Evolutionary conservation across 192 early-diverging fungal species (phyloP), one percentile per base, ranked within the genome.

Genomic region (Coemansia sp.): DNA sequence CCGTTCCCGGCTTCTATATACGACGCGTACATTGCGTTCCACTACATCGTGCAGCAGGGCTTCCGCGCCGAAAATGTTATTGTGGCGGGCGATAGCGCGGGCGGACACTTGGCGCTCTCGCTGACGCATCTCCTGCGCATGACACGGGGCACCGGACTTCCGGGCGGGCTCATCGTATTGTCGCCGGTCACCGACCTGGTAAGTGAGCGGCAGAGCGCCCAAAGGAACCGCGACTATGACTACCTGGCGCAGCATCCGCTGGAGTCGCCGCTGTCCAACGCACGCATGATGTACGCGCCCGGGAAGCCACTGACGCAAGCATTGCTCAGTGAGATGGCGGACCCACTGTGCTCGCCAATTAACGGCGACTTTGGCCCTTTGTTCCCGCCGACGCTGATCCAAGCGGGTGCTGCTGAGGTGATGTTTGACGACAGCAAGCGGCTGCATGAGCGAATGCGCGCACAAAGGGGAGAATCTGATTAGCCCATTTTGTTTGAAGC

Each of bases 61-160:
- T 86, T 87, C 57, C 53, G 69, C 25, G 82, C 86, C 0, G 53
- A 78, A 47, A 77, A 84, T 42, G 83, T 90, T 42, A 67, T 86
- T 1, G 57, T 85, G 21, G 77, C 82, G 6, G 88, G 88, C 11
- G 88, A 90, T 53, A 86, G 85, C 59, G 85, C 88, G 0, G 88
- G 88, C 16, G 88, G 86, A 11, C 85, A 88, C 28, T 58, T 90
- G 46, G 57, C 65, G 8, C 25, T 90, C 25, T 74, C 83, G 5
- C 32, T 89, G 65, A 51, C 84, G 33, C 77, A 85, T 55, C 81
- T 86, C 53, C 67, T 87, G 23, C 65, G 85, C 6, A 84, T 86
- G 54, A 11, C 35, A 76, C 82, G n/a, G 60, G 65, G 3, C 24
- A 81, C 33, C 44, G 81, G 3, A 25, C 25, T 8, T 62, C 83